Percentiles rank a stretch among this genome's conserved stretches.
Evolutionary conservation across 129 eudicot genomes (phyloP).

Genomic region (Centella asiatica): DNA sequence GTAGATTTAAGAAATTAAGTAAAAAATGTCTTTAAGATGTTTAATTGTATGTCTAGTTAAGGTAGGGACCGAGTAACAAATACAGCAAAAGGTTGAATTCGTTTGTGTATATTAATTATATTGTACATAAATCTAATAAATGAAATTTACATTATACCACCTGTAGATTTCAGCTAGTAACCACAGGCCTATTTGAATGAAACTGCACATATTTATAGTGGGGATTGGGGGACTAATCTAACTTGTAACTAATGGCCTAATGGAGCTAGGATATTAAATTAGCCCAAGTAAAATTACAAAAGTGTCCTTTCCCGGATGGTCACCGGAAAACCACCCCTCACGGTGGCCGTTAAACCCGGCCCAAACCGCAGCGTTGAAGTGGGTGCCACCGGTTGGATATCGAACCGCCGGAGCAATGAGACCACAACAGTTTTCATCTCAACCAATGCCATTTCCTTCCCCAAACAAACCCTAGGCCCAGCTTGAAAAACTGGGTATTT

Average conservation of each 20-base stretch:
- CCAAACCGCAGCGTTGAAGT: constrained; percentile 25
- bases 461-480: constrained; percentile 83
- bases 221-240: neutral
- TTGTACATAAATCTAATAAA: too few species aligned
- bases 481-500: constrained; percentile 76
- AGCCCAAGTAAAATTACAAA: too few species aligned
- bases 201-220: neutral
- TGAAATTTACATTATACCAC: too few species aligned
- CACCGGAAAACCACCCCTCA: constrained; percentile 61
- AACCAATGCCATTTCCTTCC: constrained; percentile 80
- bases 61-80: too few species aligned
- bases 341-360: constrained; percentile 68
- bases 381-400: constrained; percentile 28
- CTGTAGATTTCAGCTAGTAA: too few species aligned
- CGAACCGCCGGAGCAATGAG: constrained; percentile 43
- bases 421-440: constrained; percentile 79
- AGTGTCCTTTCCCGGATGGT: constrained; percentile 30
- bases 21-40: too few species aligned
- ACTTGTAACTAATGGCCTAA: neutral
- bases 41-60: too few species aligned
- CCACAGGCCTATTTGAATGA: neutral
- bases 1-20: too few species aligned
- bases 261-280: too few species aligned
- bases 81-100: too few species aligned
- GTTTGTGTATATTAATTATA: too few species aligned